Conservation (phyloP, 805 yeast genomes). For the Cyberlindnera lachancei region DNA sequence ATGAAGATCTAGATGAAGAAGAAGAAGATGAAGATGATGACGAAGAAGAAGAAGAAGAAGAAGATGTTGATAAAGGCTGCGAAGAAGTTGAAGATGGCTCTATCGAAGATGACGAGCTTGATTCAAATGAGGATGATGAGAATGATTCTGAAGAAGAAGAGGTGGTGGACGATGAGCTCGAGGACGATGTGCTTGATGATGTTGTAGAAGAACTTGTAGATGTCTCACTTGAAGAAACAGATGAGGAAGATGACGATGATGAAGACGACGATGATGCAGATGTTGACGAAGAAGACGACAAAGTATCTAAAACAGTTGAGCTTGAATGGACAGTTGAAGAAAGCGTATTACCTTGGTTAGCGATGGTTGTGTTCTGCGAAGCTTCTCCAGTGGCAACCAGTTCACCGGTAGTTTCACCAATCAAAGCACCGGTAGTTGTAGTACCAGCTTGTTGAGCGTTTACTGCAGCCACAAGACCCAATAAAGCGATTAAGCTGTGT, state of each 20-base stretch:
- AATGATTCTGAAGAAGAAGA: not conserved
- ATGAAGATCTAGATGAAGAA: constrained; percentile 3
- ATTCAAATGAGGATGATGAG: not conserved
- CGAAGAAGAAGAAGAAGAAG: constrained; percentile 5
- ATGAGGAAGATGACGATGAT: constrained; percentile 6
- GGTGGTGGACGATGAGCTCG: not conserved
- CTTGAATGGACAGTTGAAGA: no score
- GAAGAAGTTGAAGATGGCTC: constrained; percentile 5
- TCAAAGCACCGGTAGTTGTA: no score
- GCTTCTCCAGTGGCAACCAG: no score
- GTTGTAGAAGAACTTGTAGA: constrained; percentile 8
- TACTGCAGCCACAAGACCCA: no score
- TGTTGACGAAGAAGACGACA: constrained; percentile 5
- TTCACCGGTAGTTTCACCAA: no score
- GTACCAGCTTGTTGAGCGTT: no score
- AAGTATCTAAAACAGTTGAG: no score
- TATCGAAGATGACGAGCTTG: constrained; percentile 2
- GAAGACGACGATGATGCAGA: constrained; percentile 5
- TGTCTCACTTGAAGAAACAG: constrained; percentile 10
- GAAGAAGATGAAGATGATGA: constrained; percentile 4
- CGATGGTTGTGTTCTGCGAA: no score
- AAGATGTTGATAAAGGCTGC: not conserved
- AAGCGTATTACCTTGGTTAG: no score
- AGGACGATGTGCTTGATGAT: constrained; percentile 4
- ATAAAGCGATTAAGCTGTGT: no score